Base-by-base conservation (phyloP, 208 protist species). In the Wallacemonas sp. region DNA sequence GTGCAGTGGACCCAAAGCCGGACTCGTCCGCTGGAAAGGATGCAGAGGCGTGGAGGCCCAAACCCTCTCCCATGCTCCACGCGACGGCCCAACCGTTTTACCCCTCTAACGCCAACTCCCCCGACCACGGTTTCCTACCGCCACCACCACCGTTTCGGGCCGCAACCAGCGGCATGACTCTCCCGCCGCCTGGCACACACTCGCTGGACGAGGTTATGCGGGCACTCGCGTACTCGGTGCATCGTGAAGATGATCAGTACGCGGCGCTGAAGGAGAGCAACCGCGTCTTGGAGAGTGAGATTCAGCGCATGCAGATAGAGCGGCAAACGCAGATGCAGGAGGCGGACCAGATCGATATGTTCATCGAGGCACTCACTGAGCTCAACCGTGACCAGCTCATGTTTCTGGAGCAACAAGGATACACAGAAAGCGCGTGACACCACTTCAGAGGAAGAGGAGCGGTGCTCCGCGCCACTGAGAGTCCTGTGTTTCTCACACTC, bases 191-290 rank as follows among this genome's bases (percentile, higher is more conserved):
- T 16, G 57, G 45, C 26, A 42, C 61, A 18, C 59, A 76, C 33
- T 54, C 77, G 1, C 59, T 70, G 10, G 74, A 81, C 29, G 71
- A 63, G 36, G 69, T 94, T 11, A 79, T 89, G 76, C 77, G 70
- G 22, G 82, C 86, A 65, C 87, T 91, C 29, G 61, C 76, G 2
- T 84, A 67, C 61, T 61, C 65, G 14, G 78, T 94, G 5, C 76
- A 84, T 38, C 55, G 74, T 23, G 83, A 91, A 48, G 61, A 70
- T 31, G 85, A 94, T 65, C 31, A 74, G 25, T 83, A 85, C 65
- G 38, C 75, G 4, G 67, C 81, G 8, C 77, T 84, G 65, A 79
- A 86, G 54, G 82, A 91, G 67, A 88, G 78, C 64, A 89, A 91
- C 57, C 72, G 79, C 10, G 77, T 85, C 16, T 72, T 94, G 42